Conservation (phyloP, 306 rosid genomes). For the Lathyrus tuberosus region DNA sequence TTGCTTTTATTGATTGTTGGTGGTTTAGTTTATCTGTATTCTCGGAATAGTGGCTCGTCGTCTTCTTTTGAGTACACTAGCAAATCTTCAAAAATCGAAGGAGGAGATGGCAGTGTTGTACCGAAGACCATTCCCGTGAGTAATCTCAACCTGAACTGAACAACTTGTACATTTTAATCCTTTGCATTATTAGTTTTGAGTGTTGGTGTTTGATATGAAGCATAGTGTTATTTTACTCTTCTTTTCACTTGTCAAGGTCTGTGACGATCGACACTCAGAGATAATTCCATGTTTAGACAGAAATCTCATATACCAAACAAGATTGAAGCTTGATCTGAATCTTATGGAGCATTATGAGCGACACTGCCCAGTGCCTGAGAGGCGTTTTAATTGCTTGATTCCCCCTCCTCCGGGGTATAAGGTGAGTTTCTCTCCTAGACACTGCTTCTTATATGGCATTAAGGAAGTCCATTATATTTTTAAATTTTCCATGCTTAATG, state of each 20-base stretch:
- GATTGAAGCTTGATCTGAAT: constrained; percentile 80
- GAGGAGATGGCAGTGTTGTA: constrained; percentile 44
- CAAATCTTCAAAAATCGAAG: constrained; percentile 56
- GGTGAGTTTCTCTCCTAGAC: constrained; percentile 50
- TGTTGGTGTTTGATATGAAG: constrained; percentile 29
- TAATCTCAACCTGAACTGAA: constrained; percentile 37
- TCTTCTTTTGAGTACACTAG: constrained; percentile 70
- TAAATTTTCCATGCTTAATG: constrained; percentile 31
- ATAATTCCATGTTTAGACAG: constrained; percentile 92
- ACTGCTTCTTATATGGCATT: constrained; percentile 29
- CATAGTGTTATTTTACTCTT: constrained; percentile 26
- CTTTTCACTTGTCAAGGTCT: constrained; percentile 59
- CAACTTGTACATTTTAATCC: constrained; percentile 15
- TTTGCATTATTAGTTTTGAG: constrained; percentile 1
- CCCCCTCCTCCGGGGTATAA: constrained; percentile 94
- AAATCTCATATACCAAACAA: constrained; percentile 83
- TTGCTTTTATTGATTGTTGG: constrained; percentile 60
- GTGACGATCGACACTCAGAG: constrained; percentile 88
- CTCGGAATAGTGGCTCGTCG: constrained; percentile 52
- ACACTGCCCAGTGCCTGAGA: constrained; percentile 85
- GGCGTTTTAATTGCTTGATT: constrained; percentile 89
- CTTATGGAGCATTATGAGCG: constrained; percentile 96
- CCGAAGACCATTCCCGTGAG: constrained; percentile 87
- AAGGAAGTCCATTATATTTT: constrained; percentile 17
- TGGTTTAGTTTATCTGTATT: constrained; percentile 61